Base-by-base conservation (phyloP, 306 rosid genomes). In the Biancaea sappan region DNA sequence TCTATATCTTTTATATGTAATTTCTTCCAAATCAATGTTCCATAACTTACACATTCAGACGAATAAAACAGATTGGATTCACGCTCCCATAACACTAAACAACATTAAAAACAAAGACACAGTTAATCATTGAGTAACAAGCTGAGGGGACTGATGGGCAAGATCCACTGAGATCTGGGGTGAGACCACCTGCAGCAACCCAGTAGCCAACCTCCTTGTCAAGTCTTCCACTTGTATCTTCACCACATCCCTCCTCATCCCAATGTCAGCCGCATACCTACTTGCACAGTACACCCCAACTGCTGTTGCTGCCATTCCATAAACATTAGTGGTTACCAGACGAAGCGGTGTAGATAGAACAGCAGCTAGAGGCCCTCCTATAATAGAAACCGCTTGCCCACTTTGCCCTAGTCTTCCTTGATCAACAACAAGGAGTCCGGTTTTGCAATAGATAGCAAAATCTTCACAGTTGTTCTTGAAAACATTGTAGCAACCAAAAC, bases 391-490 rank as follows among this genome's bases (percentile, higher is more conserved):
- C 6, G 94, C 91, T 73, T 94, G 98, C 32, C 98, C 98, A 48
- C 97, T 94, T 72, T 86, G 98, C 52, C 97, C 92, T 6, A 94
- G 38, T 71, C 74, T 88, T 66, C 91, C 83, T 72, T 84, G 80
- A 16, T 89, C 88, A 71, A 88, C 57, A 66, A 94, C 94, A 32
- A 94, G 89, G 24, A 88, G 87, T 35, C 94, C 95, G 0, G 98
- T 94, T 80, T 94, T 94, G 96, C 98, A 94, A 52, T 91, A 94
- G 68, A 94, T 94, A 6, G 98, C 86, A 12, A 91, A 94, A 82
- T 94, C 98, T 80, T 94, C 97, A 22, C 98, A 94, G 28, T 94
- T 94, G 84, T 88, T 91, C 83, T 91, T 94, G 85, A 94, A 94
- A 65, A 87, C 63, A 21, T 86, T 86, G 11, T 94, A 94, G 92